Evolutionary conservation across 2,329 filamentous ascomycete genomes (phyloP), one percentile per base, ranked within the genome.

Genomic region (Diaporthe citrichinensis): DNA sequence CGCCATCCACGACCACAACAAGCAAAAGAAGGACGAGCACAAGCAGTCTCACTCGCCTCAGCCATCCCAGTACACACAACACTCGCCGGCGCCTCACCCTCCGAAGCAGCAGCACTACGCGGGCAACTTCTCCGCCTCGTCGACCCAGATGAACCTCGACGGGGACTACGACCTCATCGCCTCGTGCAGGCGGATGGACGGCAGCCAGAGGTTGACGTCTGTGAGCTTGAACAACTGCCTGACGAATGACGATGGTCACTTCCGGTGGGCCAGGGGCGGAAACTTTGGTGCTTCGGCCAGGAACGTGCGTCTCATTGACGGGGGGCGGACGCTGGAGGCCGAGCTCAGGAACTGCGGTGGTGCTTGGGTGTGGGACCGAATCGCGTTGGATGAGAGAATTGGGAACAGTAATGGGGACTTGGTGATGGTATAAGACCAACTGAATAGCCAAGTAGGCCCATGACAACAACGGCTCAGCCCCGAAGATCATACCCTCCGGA

Each of bases 401-500:
- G 74, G 75, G 53, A 80, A 80, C 8, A 44, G 72, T 4, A 74
- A 79, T 51, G 79, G 79, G 10, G 55, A 76, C 17, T 69, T 75
- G 92, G 92, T 36, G 90, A 94, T 80, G 51, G 36, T 79, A 28
- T 80, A 59, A 78, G 34, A 49, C n/a, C 61, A 41, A 25, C 2
- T 15, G 31, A 8, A 25, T 14, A 39, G 8, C 23, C 23, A 12
- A 25, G 14, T 39, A 17, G 3, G 23, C 6, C 12, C 2, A 10
- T 28, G 1, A 25, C n/a, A 31, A 2, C 41, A 65, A 7, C 39
- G 23, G 23, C 14, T 1, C 23, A 5, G 10, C 7, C 31, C 36
- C 20, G 39, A 2, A 4, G 9, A 31, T 46, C 41, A 2, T 8
- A 5, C 2, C 46, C 10, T 46, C 6, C 25, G 23, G 17, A 9